Base-by-base conservation (phyloP, 192 early-diverging fungal genomes). In the Gonapodya prolifera region DNA sequence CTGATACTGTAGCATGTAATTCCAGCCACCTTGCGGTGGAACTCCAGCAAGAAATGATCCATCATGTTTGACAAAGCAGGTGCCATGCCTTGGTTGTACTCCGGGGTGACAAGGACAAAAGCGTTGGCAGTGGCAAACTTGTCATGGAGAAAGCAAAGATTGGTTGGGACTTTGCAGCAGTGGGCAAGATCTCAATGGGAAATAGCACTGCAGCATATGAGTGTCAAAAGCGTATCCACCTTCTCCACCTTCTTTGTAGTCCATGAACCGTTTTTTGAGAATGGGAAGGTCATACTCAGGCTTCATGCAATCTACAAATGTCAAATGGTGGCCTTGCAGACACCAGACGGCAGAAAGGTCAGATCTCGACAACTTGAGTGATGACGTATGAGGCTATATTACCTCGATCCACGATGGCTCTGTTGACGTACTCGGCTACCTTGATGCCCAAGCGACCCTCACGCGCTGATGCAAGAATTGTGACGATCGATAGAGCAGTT, bases 11-110 rank as follows among this genome's bases (percentile, higher is more conserved):
- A 61, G 45, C 45, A 16, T 61, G 45, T 23, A 23, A 61, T 61
- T 16, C 45, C 45, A 8, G 45, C 45, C 23, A 61, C 45, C 23
- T 61, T 61, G 8, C 23, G 8, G 45, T 61, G 8, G 45, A 61
- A 61, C 69, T 83, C 82, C 30, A 17, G n/a, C 31, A 69, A 35
- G 77, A 83, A 83, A 70, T 83, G 79, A 61, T 77, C 70, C 81
- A 83, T 75, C 61, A 82, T 70, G 76, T 83, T 83, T 2, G 78
- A 35, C 31, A 83, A 73, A 32, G 81, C 82, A 0, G 82, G 82
- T 8, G 82, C 80, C 23, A 82, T 77, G n/a, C 35, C 77, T 32
- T 75, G 36, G 70, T 83, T 83, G 75, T 83, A 83, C 73, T 83
- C 82, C 1, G 82, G 78, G 23, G 81, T 75, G 34, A 75, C 69